Percentiles rank a stretch among this genome's conserved stretches.
These are phyloP conservation scores for Paramecium caudatum DNA, from an alignment of 73 alveolate genomes.

Conservation along the genomic window DNA sequence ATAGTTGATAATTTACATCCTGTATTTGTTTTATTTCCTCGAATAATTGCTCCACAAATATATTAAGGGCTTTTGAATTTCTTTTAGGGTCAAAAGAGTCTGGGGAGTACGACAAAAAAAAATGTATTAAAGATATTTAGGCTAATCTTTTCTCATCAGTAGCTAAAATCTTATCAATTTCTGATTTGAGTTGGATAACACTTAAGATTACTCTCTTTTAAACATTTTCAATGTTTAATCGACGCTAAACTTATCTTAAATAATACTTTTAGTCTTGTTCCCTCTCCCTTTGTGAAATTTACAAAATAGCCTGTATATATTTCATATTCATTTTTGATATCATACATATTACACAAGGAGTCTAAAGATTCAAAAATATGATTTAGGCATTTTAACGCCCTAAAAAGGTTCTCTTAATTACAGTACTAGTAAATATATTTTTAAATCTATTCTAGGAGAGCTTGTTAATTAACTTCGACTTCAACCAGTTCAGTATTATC, in stretches of 20 bases:
- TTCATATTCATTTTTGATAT: slow-evolving; percentile 71
- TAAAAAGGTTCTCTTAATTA: not conserved
- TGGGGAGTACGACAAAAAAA: slow-evolving; percentile 3
- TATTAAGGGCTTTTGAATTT: no score
- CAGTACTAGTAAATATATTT: not conserved
- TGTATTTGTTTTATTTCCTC: not conserved
- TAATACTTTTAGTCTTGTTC: slow-evolving; percentile 60
- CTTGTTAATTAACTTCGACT: not conserved
- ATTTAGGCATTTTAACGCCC: slow-evolving; percentile 56
- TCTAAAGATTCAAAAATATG: slow-evolving; percentile 38
- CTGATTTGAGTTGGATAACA: not conserved
- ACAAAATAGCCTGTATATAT: slow-evolving; percentile 72
- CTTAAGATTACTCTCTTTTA: not conserved
- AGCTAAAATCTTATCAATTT: not conserved
- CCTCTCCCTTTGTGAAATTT: slow-evolving; percentile 67
- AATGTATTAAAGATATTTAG: slow-evolving; percentile 36
- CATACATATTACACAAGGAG: slow-evolving; percentile 56
- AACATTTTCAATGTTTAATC: slow-evolving; percentile 2
- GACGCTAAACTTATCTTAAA: not conserved
- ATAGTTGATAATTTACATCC: not conserved
- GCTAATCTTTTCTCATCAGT: not conserved
- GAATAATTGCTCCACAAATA: not conserved
- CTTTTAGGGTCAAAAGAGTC: not conserved
- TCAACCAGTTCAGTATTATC: not conserved
- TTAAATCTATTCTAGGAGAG: not conserved